phyloP scores from a whole-genome alignment of 75 land plant species.

The Pinus tabuliformis region DNA sequence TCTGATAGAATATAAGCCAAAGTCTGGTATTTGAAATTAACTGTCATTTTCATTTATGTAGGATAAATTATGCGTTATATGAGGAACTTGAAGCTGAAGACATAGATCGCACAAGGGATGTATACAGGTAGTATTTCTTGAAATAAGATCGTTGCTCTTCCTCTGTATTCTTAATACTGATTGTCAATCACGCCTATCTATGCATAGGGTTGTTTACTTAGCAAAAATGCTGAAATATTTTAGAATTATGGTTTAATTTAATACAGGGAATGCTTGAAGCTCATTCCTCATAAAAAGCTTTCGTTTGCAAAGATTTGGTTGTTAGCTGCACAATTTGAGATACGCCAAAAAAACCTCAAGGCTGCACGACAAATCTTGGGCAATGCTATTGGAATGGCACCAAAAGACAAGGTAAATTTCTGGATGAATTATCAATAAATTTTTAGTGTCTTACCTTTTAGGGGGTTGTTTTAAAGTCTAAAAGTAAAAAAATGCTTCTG shows the following conservation, averaged over 20 bases:
- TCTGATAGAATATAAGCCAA: neutral
- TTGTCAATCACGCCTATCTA: neutral
- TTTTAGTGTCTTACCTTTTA: neutral
- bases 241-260: neutral
- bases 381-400: constrained; percentile 91
- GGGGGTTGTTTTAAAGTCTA: neutral
- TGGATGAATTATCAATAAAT: neutral
- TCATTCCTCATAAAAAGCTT: constrained; percentile 92
- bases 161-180: neutral
- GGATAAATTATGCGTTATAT: constrained; percentile 92
- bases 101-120: constrained; percentile 68
- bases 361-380: constrained; percentile 80
- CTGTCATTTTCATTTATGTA: constrained; percentile 6
- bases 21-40: neutral
- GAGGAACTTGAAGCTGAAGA: constrained; percentile 93
- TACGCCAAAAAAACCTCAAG: constrained; percentile 71
- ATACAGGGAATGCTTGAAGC: constrained; percentile 75
- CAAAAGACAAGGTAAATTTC: constrained; percentile 84
- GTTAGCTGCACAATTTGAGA: constrained; percentile 94
- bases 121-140: constrained; percentile 52
- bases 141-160: neutral
- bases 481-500: neutral
- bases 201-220: too few species aligned
- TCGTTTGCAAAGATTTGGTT: constrained; percentile 98
- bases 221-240: neutral